Percentiles rank a stretch among this genome's conserved stretches.
phyloP scores from a whole-genome alignment of 768 basidiomycete genomes.

The Collybia mongolica region DNA sequence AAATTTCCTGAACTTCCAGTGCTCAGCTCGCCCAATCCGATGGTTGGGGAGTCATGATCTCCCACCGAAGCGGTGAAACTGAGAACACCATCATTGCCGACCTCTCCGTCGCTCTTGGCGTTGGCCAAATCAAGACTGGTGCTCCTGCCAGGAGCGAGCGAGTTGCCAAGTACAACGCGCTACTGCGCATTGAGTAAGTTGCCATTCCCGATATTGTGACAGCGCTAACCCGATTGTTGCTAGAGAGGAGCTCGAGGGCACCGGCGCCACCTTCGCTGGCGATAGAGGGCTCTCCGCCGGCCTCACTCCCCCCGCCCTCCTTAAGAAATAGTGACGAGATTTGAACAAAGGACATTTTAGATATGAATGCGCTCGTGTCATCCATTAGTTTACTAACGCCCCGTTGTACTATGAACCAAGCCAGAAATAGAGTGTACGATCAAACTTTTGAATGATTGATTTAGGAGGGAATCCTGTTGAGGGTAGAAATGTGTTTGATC shows the following conservation, averaged over 20 bases:
- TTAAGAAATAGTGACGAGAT: conserved; percentile 52
- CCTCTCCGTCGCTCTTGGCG: conserved; percentile 88
- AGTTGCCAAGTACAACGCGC: conserved; percentile 90
- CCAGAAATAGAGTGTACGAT: no score
- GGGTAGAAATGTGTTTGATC: no score
- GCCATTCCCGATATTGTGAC: neutral
- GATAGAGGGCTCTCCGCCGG: conserved; percentile 81
- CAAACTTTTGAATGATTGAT: no score
- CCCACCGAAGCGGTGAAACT: conserved; percentile 98
- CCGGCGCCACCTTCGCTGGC: conserved; percentile 71
- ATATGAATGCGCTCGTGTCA: no score
- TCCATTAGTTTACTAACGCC: no score
- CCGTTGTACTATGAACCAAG: no score
- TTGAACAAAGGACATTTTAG: neutral
- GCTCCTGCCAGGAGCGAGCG: conserved; percentile 96
- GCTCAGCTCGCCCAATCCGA: conserved; percentile 95
- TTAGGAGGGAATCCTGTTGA: no score
- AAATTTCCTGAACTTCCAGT: conserved; percentile 35
- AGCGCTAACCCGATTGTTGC: conserved; percentile 7
- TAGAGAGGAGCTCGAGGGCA: conserved; percentile 74
- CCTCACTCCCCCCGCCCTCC: conserved; percentile 64
- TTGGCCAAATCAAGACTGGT: conserved; percentile 98
- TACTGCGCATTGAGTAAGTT: conserved; percentile 88
- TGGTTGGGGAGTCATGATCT: conserved; percentile 99
- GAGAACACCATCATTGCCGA: conserved; percentile 97